Conservation (phyloP, 768 basidiomycete genomes). For the Tulasnella sp. region DNA sequence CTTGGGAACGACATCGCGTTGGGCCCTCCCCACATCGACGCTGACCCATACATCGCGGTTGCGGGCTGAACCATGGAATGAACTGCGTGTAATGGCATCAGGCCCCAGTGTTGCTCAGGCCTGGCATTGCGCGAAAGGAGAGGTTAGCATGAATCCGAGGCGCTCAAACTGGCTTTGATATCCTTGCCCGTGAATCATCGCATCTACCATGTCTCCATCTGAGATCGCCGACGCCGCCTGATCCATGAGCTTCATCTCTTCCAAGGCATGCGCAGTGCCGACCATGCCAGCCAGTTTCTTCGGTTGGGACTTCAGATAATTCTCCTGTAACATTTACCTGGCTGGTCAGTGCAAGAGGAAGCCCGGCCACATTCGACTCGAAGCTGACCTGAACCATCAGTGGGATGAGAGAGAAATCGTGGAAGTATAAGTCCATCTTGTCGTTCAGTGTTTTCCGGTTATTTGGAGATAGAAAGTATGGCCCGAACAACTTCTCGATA, state of each 20-base stretch:
- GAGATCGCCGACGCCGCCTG: slow-evolving; percentile 87
- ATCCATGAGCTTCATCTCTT: slow-evolving; percentile 70
- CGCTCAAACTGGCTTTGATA: background rate
- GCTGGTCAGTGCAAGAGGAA: background rate
- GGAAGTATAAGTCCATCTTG: slow-evolving; percentile 95
- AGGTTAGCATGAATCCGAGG: slow-evolving; percentile 8
- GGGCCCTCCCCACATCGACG: slow-evolving; percentile 48
- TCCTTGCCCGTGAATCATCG: slow-evolving; percentile 81
- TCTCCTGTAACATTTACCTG: slow-evolving; percentile 53
- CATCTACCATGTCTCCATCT: slow-evolving; percentile 87
- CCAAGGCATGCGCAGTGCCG: slow-evolving; percentile 55
- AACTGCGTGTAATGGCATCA: slow-evolving; percentile 90
- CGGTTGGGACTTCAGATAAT: slow-evolving; percentile 82
- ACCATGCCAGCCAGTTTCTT: slow-evolving; percentile 39
- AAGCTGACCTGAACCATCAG: slow-evolving; percentile 79
- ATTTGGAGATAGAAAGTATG: slow-evolving; percentile 78
- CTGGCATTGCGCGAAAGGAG: slow-evolving; percentile 34
- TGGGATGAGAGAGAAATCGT: slow-evolving; percentile 89
- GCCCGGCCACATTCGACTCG: background rate
- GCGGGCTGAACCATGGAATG: slow-evolving; percentile 85
- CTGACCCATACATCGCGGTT: slow-evolving; percentile 69
- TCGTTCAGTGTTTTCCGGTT: slow-evolving; percentile 72
- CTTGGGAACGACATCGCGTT: slow-evolving; percentile 69
- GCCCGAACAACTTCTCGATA: slow-evolving; percentile 79
- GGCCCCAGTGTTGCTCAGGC: slow-evolving; percentile 87